These are phyloP conservation scores for Auriscalpium vulgare DNA, from an alignment of 768 basidiomycete species.

Conservation along the genomic window DNA sequence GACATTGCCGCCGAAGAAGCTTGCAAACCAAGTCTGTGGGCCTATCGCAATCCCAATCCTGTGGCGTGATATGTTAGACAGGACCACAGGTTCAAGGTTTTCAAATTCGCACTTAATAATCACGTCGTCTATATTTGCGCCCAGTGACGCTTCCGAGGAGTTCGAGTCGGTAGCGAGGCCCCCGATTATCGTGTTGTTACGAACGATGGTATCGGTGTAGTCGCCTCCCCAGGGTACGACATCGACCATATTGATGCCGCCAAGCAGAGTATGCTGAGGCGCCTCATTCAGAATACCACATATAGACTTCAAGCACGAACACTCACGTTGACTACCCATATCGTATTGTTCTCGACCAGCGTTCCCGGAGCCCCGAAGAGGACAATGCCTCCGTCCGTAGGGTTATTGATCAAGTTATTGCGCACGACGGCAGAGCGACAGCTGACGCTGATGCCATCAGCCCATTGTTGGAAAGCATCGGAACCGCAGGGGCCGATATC, in stretches of 20 bases:
- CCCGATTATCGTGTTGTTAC: slow-evolving; percentile 59
- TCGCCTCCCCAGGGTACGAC: slow-evolving; percentile 59
- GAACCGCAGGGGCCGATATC: slow-evolving; percentile 75
- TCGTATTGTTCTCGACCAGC: slow-evolving; percentile 67
- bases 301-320: background rate
- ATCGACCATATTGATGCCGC: slow-evolving; percentile 77
- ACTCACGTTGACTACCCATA: slow-evolving; percentile 61
- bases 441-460: slow-evolving; percentile 72
- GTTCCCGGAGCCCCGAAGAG: slow-evolving; percentile 71
- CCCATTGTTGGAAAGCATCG: slow-evolving; percentile 64
- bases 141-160: slow-evolving; percentile 34
- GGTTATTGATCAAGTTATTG: slow-evolving; percentile 61
- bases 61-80: background rate
- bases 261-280: slow-evolving; percentile 54
- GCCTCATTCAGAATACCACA: background rate
- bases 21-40: slow-evolving; percentile 69
- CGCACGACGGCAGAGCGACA: slow-evolving; percentile 54
- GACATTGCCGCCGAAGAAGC: slow-evolving; percentile 45
- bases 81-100: background rate
- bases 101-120: slow-evolving; percentile 56
- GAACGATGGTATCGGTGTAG: slow-evolving; percentile 56
- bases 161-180: slow-evolving; percentile 51
- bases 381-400: slow-evolving; percentile 78
- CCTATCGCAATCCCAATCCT: slow-evolving; percentile 81
- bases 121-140: slow-evolving; percentile 48